Base-by-base conservation (phyloP, 2,329 filamentous ascomycete genomes). In the Lanzia echinophila region DNA sequence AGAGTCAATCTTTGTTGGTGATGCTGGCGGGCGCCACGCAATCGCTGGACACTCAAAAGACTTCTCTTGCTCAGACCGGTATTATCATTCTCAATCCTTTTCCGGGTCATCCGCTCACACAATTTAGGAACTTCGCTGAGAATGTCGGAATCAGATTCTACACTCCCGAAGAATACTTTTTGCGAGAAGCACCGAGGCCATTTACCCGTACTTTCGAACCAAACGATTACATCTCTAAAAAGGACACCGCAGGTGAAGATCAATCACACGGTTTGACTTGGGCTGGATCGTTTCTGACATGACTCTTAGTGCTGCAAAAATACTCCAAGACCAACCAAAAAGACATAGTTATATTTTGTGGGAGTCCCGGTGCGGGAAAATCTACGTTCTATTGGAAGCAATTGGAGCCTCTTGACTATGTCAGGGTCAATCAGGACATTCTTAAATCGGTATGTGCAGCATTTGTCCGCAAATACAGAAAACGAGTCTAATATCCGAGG, bases 131-230 rank as follows among this genome's bases (percentile, higher is more conserved):
- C 64, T 86, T 97, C 63, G 92, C 94, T 3, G 77, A 84, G 57
- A 97, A 99, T 65, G 72, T 91, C 12, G 88, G 88, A 3, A 81
- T 99, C 60, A 67, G 73, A 12, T 99, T 92, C 68, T 74, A 83
- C 54, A 96, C 92, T 0, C 94, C 94, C 0, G 94, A 99, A 66
- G 91, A 96, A 69, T 96, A 86, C 72, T 97, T 97, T 67, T 78
- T 92, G 1, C 78, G 78, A 1, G 80, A 89, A 62, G 65, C 78
- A 22, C 75, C 86, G 1, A 78, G 83, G 59, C 78, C 82, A 1
- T 94, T 88, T 65, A 70, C 71, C 10, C 78, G 88, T 53, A 74
- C 80, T 0, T 95, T 97, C 62, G 84, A 96, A 58, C 80, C 91
- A 17, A 71, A 71, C 1, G 68, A 74, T 3, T 83, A 86, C 63